Base-by-base conservation (phyloP, 139 green algal species). In the Picochlorum sp. region DNA sequence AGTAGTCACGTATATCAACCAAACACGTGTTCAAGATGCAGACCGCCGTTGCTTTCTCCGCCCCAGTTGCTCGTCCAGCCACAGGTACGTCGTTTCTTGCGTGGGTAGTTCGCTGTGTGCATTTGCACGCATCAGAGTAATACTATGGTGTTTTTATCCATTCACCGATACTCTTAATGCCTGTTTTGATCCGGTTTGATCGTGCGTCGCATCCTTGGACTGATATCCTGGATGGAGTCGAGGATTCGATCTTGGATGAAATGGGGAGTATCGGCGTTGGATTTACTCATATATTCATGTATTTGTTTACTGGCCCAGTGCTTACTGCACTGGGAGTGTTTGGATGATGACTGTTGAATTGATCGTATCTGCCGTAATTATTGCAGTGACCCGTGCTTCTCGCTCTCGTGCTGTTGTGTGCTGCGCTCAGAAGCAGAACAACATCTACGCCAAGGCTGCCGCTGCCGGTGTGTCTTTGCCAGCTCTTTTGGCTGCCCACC, bases 401-500 rank as follows among this genome's bases (percentile, higher is more conserved):
- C 11, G 49, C 49, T 21, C 41, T 32, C 61, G 52, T 56, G 34
- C 56, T 10, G 60, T 78, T 45, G 71, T 78, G 37, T 77, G 70
- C 70, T 66, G 65, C 49, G 71, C 71, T 28, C 71, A 78, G 71
- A 67, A 77, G 16, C 18, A 59, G 45, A 57, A 41, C 34, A 41
- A 49, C 50, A 7, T 70, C 20, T 63, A 54, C 49, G 26, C 24
- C 34, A 79, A 79, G 70, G 71, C 66, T 24, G 70, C 65, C 15
- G 73, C 70, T 50, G 74, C 71, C 37, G 64, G 51, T 28, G 70
- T 74, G 26, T 63, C 66, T 52, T 18, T 79, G 61, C 71, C 74
- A 56, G 65, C 71, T 60, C 63, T 79, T 9, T 50, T 81, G 26
- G 71, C 71, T 18, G 71, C 74, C 6, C 55, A 67, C 70, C 74